Evolutionary conservation across 2,329 filamentous ascomycete species (phyloP), one percentile per base, ranked within the genome.

Genomic region (Hypocreales sp.): DNA sequence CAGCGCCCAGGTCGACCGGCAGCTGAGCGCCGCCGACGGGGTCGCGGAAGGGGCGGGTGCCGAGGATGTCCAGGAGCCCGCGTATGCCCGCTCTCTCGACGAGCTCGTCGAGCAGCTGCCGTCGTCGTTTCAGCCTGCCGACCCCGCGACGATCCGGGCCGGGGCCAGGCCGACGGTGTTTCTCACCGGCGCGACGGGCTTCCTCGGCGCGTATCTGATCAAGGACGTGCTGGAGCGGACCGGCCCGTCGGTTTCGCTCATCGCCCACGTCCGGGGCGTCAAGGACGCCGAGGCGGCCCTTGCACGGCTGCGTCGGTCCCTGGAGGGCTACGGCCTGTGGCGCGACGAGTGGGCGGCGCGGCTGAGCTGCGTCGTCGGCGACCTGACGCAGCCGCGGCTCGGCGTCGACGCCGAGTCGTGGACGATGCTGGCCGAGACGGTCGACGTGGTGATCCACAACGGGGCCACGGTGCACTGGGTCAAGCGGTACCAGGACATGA

Each of bases 381-480:
- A 38, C 24, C 28, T 35, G 11, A 20, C 29, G 3, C 26, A 82
- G 45, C 72, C 77, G 1, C 64, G 67, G 11, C 72, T 94, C 11
- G 84, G 83, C 8, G 53, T 93, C n/a, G 61, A 68, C 7, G 60
- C 71, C 8, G 56, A 56, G 2, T 58, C 56, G 1, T 93, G 80
- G 79, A 59, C 76, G 27, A 56, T 51, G 5, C 46, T 94, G 4
- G 58, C 65, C 4, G 54, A 75, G 3, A 61, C 72, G 17, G 78
- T 75, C 0, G 82, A 92, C 44, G 64, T 74, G 1, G 60, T 84
- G 3, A 68, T 86, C 20, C 79, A 94, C 58, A 94, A 93, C 45
- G 86, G 80, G 20, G 82, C 83, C 9, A 58, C 62, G 15, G 75
- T 81, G 5, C 77, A 93, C 48, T 93, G 83, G 84, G 71, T 93